These are phyloP conservation scores for Carex pumila DNA, from an alignment of 176 grass and related monocot species.

Conservation along the genomic window DNA sequence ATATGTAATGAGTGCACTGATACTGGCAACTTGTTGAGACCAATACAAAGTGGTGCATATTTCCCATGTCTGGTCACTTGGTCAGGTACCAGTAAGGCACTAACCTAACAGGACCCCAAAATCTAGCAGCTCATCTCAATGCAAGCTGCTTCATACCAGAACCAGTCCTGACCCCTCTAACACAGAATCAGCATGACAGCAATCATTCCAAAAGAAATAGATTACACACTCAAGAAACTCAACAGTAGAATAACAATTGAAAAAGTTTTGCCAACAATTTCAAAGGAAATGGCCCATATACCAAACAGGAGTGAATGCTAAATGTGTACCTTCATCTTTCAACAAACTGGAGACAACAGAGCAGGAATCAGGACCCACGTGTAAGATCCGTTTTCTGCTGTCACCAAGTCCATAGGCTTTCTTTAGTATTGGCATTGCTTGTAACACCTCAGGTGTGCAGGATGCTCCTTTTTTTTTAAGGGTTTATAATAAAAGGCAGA, in stretches of 20 bases:
- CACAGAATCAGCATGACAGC: neutral
- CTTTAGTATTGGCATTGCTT: constrained; percentile 72
- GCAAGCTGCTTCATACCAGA: neutral
- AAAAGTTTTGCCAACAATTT: neutral
- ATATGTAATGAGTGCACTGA: neutral
- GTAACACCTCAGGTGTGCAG: constrained; percentile 77
- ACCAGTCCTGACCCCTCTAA: neutral
- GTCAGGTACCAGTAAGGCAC: neutral
- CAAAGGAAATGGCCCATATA: neutral
- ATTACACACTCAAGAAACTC: neutral
- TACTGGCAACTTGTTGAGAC: neutral
- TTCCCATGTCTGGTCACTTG: neutral
- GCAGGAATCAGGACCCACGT: constrained; percentile 85
- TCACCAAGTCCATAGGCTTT: constrained; percentile 57
- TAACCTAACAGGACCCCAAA: neutral
- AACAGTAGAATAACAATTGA: neutral
- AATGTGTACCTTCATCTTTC: constrained; percentile 42
- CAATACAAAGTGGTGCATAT: neutral
- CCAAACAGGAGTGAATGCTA: neutral
- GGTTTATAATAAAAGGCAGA: constrained; percentile 14
- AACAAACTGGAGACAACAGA: constrained; percentile 76
- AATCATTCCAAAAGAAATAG: neutral
- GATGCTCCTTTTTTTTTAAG: constrained; percentile 48
- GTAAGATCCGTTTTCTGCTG: constrained; percentile 56
- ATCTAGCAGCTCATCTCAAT: neutral